A percentile compares a stretch with the other conserved stretches of the same genome.
phyloP scores from a whole-genome alignment of 164 flowering plant species.

The Vitis amurensis region DNA sequence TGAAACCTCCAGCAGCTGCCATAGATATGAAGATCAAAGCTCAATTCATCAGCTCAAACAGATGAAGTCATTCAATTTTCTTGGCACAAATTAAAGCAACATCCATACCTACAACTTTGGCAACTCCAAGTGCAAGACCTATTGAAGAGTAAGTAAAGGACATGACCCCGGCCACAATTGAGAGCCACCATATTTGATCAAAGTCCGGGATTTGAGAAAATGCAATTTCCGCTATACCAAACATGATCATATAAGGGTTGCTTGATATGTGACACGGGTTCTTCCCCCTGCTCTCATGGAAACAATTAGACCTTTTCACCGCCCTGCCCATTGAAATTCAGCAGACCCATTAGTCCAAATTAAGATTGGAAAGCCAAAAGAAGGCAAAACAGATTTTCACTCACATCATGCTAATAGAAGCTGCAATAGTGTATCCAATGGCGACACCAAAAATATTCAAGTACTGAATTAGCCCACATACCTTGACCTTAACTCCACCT shows the following conservation, averaged over 20 bases:
- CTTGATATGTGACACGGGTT: constrained; percentile 36
- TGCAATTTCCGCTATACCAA: constrained; percentile 37
- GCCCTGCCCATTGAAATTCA: constrained; percentile 38
- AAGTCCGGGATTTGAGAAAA: constrained; percentile 67
- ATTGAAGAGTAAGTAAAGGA: constrained; percentile 70
- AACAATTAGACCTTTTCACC: constrained; percentile 45
- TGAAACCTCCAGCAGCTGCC: constrained; percentile 33
- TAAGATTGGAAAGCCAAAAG: too few species aligned
- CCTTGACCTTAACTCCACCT: too few species aligned
- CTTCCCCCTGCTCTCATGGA: constrained; percentile 36
- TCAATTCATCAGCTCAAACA: too few species aligned
- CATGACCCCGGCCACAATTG: constrained; percentile 66
- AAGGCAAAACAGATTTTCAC: background rate
- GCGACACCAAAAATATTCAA: too few species aligned
- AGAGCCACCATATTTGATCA: constrained; percentile 58
- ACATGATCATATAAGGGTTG: constrained; percentile 41
- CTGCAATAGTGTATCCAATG: too few species aligned
- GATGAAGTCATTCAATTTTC: too few species aligned
- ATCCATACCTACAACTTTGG: constrained; percentile 41
- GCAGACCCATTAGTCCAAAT: background rate
- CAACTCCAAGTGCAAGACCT: constrained; percentile 58
- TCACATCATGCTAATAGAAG: too few species aligned
- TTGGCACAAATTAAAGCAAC: background rate
- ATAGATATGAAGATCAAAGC: background rate
- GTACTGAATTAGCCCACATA: too few species aligned